Percentiles rank a stretch among this genome's conserved stretches.
Evolutionary conservation across 2,329 filamentous ascomycete genomes (phyloP).

Genomic region (Lachnellula occidentalis): DNA sequence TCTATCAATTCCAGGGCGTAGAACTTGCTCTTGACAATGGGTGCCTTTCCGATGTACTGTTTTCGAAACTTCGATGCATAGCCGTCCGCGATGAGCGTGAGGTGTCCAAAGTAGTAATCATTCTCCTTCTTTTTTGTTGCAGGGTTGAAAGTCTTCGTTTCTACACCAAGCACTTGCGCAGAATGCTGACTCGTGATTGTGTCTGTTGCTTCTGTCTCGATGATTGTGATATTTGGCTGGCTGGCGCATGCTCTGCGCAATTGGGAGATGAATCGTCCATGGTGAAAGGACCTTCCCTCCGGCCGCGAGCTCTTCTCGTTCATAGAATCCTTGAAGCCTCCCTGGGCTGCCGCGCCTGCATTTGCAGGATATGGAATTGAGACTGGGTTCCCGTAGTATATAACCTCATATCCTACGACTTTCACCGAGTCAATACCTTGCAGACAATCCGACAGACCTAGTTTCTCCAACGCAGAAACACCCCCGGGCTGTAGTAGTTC

Average conservation of each 20-base stretch:
- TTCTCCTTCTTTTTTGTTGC: conserved; percentile 49
- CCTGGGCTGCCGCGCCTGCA: conserved; percentile 34
- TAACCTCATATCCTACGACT: conserved; percentile 81
- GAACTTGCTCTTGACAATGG: conserved; percentile 78
- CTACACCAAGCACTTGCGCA: conserved; percentile 75
- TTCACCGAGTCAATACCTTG: conserved; percentile 83
- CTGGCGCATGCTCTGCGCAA: conserved; percentile 68
- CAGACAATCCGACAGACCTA: conserved; percentile 77
- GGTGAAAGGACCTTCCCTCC: conserved; percentile 81
- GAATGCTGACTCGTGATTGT: conserved; percentile 66
- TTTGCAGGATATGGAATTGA: conserved; percentile 72
- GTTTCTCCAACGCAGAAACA: conserved; percentile 68
- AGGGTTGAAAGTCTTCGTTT: conserved; percentile 60
- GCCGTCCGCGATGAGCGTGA: conserved; percentile 88
- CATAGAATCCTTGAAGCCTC: conserved; percentile 18
- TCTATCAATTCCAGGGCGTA: conserved; percentile 91
- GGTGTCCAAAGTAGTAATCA: conserved; percentile 80
- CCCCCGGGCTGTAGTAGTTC: conserved; percentile 93
- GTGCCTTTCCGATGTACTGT: conserved; percentile 60
- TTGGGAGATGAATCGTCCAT: conserved; percentile 85
- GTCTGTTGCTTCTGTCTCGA: conserved; percentile 81
- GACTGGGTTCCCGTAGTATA: conserved; percentile 70
- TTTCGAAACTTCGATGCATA: conserved; percentile 91
- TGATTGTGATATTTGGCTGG: conserved; percentile 78
- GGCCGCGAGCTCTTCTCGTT: conserved; percentile 42